phyloP scores from a whole-genome alignment of 345 rosid species.

The Geranium brycei region DNA sequence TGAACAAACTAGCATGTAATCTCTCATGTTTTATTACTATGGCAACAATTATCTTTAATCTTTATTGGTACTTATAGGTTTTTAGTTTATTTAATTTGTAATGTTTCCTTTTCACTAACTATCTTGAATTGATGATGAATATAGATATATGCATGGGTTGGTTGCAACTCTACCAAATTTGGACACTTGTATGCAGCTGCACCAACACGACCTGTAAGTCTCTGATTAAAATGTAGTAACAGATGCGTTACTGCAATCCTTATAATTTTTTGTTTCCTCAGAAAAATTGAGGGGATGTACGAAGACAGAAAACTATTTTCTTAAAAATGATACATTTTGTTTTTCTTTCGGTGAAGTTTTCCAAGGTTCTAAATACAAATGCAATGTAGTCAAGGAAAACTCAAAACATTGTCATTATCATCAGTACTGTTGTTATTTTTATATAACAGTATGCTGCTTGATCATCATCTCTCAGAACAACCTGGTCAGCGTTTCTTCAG shows the following conservation, averaged over 20 bases:
- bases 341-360: too few species aligned
- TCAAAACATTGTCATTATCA: neutral
- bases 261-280: neutral
- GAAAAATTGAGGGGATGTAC: neutral
- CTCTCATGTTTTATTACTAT: neutral
- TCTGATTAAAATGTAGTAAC: neutral
- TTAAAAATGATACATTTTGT: too few species aligned
- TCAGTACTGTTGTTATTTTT: neutral
- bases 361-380: too few species aligned
- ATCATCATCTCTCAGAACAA: constrained; percentile 29
- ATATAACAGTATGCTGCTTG: neutral
- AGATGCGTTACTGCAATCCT: neutral
- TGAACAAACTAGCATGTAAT: neutral
- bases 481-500: constrained; percentile 53
- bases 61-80: neutral
- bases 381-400: too few species aligned
- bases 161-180: constrained; percentile 57
- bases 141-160: constrained; percentile 77
- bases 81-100: neutral
- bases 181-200: constrained; percentile 81
- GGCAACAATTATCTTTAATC: neutral
- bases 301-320: too few species aligned
- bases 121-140: neutral
- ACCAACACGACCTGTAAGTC: constrained; percentile 54
- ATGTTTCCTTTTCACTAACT: constrained; percentile 3